These are phyloP conservation scores for Leptographium radiaticola DNA, from an alignment of 2,329 filamentous ascomycete genomes.

Conservation along the genomic window DNA sequence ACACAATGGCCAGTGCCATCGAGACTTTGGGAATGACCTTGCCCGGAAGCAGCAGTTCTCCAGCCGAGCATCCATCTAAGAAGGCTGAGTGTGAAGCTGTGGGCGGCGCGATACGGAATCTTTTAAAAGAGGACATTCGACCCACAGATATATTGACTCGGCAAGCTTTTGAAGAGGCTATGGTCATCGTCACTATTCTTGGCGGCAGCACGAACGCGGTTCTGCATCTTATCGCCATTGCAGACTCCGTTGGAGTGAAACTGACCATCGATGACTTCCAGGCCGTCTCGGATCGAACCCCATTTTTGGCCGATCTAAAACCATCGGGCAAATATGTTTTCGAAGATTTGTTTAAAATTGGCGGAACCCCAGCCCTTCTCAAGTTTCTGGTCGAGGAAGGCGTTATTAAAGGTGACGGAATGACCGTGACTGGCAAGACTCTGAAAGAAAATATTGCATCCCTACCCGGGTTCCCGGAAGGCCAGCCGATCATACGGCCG, in stretches of 20 bases:
- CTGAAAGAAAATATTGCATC: slow-evolving; percentile 70
- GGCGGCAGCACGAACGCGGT: slow-evolving; percentile 80
- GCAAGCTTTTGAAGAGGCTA: slow-evolving; percentile 72
- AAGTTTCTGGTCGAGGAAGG: slow-evolving; percentile 78
- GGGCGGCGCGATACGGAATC: slow-evolving; percentile 59
- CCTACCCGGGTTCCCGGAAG: slow-evolving; percentile 60
- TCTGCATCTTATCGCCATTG: slow-evolving; percentile 72
- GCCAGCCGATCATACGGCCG: slow-evolving; percentile 71
- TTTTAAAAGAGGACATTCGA: slow-evolving; percentile 64
- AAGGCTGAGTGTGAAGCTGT: slow-evolving; percentile 58
- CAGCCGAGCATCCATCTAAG: slow-evolving; percentile 62
- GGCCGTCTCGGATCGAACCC: slow-evolving; percentile 62
- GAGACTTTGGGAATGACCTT: slow-evolving; percentile 66
- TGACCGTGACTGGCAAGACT: slow-evolving; percentile 82
- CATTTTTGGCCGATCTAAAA: slow-evolving; percentile 72
- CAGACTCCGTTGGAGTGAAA: slow-evolving; percentile 68
- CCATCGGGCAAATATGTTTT: slow-evolving; percentile 82
- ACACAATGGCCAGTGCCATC: slow-evolving; percentile 64
- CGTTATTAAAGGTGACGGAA: slow-evolving; percentile 64
- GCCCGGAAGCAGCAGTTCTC: slow-evolving; percentile 70
- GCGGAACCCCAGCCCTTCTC: slow-evolving; percentile 75
- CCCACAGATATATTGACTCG: slow-evolving; percentile 69
- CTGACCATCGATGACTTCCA: slow-evolving; percentile 82
- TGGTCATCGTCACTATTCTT: slow-evolving; percentile 70
- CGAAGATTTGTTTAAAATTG: slow-evolving; percentile 72